Evolutionary conservation across 2,329 filamentous ascomycete genomes (phyloP).

Genomic region (Geosmithia morbida): DNA sequence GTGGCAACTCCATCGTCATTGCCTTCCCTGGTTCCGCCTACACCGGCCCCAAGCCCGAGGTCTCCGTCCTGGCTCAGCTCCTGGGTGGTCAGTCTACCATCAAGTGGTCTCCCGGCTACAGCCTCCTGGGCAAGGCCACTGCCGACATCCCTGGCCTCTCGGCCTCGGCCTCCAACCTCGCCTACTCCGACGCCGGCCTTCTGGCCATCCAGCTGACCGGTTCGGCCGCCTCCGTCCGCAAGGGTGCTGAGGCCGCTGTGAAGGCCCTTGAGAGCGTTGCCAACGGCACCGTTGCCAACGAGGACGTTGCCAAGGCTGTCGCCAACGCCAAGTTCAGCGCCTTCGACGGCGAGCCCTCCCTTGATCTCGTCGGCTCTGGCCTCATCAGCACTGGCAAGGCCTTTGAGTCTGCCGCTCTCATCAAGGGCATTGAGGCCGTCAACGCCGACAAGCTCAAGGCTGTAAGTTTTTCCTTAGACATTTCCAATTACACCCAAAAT

Average conservation of each 20-base stretch:
- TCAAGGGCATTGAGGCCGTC: conserved; percentile 67
- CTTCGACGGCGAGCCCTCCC: conserved; percentile 61
- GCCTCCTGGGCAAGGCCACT: conserved; percentile 69
- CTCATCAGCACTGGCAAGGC: conserved; percentile 70
- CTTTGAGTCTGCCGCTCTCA: conserved; percentile 69
- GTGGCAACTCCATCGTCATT: conserved; percentile 73
- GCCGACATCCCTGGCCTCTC: conserved; percentile 50
- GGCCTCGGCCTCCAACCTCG: conserved; percentile 60
- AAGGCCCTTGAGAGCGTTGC: conserved; percentile 73
- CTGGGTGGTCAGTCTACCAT: conserved; percentile 83
- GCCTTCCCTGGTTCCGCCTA: conserved; percentile 85
- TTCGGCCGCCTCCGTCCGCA: conserved; percentile 54
- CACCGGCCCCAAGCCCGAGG: conserved; percentile 74
- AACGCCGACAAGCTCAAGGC: conserved; percentile 73
- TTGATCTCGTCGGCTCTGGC: conserved; percentile 74
- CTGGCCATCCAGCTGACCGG: conserved; percentile 73
- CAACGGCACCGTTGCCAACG: conserved; percentile 59
- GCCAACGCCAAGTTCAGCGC: conserved; percentile 89
- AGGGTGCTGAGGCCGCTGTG: conserved; percentile 62
- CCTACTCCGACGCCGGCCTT: conserved; percentile 91
- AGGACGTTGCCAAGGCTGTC: conserved; percentile 83
- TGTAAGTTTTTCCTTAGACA: conserved; percentile 38
- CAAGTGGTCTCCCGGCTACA: conserved; percentile 94
- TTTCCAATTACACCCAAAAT: neutral
- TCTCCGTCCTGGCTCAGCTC: conserved; percentile 72